phyloP scores from a whole-genome alignment of 305 asterid species.

The Fraxinus albicans region DNA sequence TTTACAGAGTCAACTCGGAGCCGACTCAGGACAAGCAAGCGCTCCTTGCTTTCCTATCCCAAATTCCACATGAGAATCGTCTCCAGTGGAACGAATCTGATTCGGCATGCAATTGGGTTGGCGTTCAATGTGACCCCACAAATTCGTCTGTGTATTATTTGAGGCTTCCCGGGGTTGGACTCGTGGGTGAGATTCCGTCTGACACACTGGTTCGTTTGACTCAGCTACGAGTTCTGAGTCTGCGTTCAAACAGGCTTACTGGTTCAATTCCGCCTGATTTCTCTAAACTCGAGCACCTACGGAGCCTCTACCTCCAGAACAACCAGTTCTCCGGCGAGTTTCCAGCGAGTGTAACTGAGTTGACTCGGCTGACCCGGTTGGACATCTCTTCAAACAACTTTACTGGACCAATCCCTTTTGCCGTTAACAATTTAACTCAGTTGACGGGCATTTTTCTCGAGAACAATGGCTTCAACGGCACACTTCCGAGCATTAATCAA shows the following conservation, averaged over 20 bases:
- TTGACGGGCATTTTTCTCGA: slow-evolving; percentile 67
- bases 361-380: slow-evolving; percentile 71
- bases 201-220: slow-evolving; percentile 56
- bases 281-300: slow-evolving; percentile 59
- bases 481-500: slow-evolving; percentile 68
- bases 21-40: slow-evolving; percentile 81
- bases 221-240: slow-evolving; percentile 65
- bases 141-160: slow-evolving; percentile 57
- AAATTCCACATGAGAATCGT: slow-evolving; percentile 63
- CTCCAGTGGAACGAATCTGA: slow-evolving; percentile 62
- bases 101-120: slow-evolving; percentile 80
- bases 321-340: slow-evolving; percentile 68
- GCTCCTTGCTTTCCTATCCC: slow-evolving; percentile 61
- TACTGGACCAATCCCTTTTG: slow-evolving; percentile 73
- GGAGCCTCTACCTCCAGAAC: slow-evolving; percentile 70
- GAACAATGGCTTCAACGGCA: slow-evolving; percentile 63
- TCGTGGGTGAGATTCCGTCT: slow-evolving; percentile 73
- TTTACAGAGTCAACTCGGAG: slow-evolving; percentile 43
- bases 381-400: slow-evolving; percentile 77
- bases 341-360: slow-evolving; percentile 52
- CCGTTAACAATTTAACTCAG: slow-evolving; percentile 66
- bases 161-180: slow-evolving; percentile 86
- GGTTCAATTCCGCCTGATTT: slow-evolving; percentile 74
- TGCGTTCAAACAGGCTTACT: slow-evolving; percentile 69
- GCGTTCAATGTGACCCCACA: slow-evolving; percentile 71